Base-by-base conservation (phyloP, 1,284 basidiomycete genomes). In the Mycena sp. region DNA sequence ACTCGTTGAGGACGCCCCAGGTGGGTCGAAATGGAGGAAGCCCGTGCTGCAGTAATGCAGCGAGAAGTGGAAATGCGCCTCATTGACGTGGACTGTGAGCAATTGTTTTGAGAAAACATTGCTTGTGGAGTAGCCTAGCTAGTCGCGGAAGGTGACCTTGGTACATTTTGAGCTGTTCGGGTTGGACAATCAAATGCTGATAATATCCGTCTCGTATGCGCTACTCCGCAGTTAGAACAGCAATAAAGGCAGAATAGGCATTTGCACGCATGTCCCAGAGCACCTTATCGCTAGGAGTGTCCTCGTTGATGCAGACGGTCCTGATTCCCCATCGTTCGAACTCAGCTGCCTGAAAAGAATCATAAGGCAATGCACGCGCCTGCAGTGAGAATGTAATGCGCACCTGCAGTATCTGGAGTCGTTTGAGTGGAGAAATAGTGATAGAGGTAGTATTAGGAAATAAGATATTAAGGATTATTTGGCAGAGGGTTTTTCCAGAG, bases 221-320 rank as follows among this genome's bases (percentile, higher is more conserved):
- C 53, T 49, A 6, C 26, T 57, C 21, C 29, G 44, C 17, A 44
- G 23, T 25, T 23, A 26, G 56, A 57, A 28, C 32, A 40, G 10
- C 6, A 28, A 14, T 14, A 14, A 35, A 35, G 7, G 7, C 32
- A 41, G 29, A 26, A n/a, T 30, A 40, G 9, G 25, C n/a, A n/a
- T n/a, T 12, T 4, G 28, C 14, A 58, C 67, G 21, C 53, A 72
- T 71, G 40, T 64, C 60, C 72, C 73, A 76, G 41, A 70, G 72
- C 1, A 30, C 54, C 11, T 63, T 51, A 40, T 72, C 64, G 1
- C 61, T 30, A 0, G 71, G 69, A 0, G 71, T 77, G 32, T 77
- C 73, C n/a, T 76, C 71, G 48, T 77, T 77, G 28, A 76, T 72
- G 1, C 61, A 65, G 2, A 73, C 51, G 4, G 73, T 71, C 10